A percentile compares a stretch with the other conserved stretches of the same genome.
Evolutionary conservation across 441 rosid genomes (phyloP).

Genomic region (Gossypium lobatum): DNA sequence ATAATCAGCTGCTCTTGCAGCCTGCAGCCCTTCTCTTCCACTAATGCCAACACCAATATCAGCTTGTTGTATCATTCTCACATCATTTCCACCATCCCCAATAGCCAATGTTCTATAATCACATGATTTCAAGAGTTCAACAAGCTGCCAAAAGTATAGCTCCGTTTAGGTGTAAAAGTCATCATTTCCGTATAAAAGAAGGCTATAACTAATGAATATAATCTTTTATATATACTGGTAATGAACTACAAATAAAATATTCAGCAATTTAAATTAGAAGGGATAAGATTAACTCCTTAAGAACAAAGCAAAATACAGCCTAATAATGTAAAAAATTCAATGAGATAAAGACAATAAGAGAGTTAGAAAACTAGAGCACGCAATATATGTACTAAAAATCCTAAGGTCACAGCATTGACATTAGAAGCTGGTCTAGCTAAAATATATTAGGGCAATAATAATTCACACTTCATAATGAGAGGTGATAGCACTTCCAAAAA

Average conservation of each 20-base stretch:
- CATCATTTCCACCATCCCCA: slow-evolving; percentile 99
- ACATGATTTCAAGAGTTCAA: slow-evolving; percentile 83
- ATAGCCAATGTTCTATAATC: slow-evolving; percentile 95
- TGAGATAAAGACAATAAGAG: not conserved
- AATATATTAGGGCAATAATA: not conserved
- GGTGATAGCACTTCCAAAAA: not conserved
- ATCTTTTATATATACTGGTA: not conserved
- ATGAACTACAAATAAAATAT: not conserved
- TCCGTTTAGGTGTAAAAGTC: not conserved
- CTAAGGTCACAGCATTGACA: not conserved
- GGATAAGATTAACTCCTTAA: not conserved
- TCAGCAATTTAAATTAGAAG: not conserved
- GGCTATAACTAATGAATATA: not conserved
- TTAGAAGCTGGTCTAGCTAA: slow-evolving; percentile 3
- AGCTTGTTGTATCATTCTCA: slow-evolving; percentile 98
- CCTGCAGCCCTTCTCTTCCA: slow-evolving; percentile 98
- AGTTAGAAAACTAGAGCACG: not conserved
- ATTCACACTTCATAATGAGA: not conserved
- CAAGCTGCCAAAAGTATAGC: slow-evolving; percentile 54
- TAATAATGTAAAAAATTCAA: not conserved
- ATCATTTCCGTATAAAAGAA: slow-evolving; percentile 1
- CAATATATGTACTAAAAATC: not conserved
- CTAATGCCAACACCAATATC: slow-evolving; percentile 98
- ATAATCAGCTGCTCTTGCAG: slow-evolving; percentile 99
- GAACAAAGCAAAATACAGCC: not conserved